phyloP scores from a whole-genome alignment of 2,329 filamentous ascomycete species.

The Penicillium fuscoglaucum region DNA sequence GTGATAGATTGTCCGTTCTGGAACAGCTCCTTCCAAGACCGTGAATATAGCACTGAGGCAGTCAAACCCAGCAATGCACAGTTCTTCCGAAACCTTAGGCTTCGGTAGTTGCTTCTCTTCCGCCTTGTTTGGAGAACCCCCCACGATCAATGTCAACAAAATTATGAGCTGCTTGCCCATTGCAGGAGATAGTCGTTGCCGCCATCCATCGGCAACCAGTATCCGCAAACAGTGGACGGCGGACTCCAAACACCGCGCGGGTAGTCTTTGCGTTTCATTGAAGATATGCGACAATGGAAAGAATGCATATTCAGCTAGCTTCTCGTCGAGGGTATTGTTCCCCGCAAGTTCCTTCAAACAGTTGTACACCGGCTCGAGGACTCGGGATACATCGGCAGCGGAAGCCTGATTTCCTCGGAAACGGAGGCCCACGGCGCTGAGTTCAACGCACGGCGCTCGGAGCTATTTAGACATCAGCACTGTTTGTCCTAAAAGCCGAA shows the following conservation, averaged over 20 bases:
- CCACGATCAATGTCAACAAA: slow-evolving; percentile 77
- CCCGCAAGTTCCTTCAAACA: slow-evolving; percentile 43
- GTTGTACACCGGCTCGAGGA: slow-evolving; percentile 48
- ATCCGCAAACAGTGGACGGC: slow-evolving; percentile 73
- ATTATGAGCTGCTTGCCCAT: slow-evolving; percentile 83
- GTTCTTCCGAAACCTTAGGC: slow-evolving; percentile 63
- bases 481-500: not conserved
- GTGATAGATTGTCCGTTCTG: slow-evolving; percentile 47
- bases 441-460: slow-evolving; percentile 59
- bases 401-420: slow-evolving; percentile 50
- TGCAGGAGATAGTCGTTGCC: slow-evolving; percentile 65
- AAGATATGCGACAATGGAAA: slow-evolving; percentile 89
- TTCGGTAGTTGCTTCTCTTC: slow-evolving; percentile 30
- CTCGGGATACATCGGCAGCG: slow-evolving; percentile 49
- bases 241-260: slow-evolving; percentile 69
- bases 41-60: slow-evolving; percentile 68
- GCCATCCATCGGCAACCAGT: slow-evolving; percentile 79
- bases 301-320: slow-evolving; percentile 90
- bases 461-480: slow-evolving; percentile 43
- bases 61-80: slow-evolving; percentile 67
- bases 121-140: slow-evolving; percentile 63
- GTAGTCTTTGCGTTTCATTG: slow-evolving; percentile 69
- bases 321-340: slow-evolving; percentile 64
- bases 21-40: slow-evolving; percentile 53
- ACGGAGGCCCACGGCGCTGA: slow-evolving; percentile 56